These are phyloP conservation scores for Plasmodium inui DNA, from an alignment of 169 alveolate species.

Conservation along the genomic window DNA sequence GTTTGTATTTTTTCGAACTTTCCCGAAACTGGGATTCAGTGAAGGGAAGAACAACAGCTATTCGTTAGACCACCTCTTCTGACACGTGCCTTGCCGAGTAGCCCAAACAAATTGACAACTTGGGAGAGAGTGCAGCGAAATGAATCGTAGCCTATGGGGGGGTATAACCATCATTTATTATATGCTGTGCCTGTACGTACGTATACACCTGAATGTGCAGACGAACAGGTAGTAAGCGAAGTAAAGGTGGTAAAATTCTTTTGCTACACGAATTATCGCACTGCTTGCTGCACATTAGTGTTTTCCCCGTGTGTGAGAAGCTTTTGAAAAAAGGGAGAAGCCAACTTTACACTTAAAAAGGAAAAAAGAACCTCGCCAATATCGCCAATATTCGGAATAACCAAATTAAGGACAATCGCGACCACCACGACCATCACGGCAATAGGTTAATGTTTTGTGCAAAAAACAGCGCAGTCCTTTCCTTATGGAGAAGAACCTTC, in stretches of 20 bases:
- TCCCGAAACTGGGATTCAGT: not conserved
- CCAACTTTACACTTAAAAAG: not conserved
- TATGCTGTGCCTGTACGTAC: not conserved
- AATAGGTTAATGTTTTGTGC: conserved; percentile 33
- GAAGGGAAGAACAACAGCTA: not conserved
- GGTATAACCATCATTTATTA: not conserved
- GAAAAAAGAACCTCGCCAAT: not conserved
- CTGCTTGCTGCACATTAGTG: not conserved
- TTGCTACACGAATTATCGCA: not conserved
- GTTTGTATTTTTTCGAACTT: not conserved
- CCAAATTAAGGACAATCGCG: not conserved
- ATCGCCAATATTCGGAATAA: not conserved
- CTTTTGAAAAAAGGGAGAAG: no score
- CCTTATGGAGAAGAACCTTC: conserved; percentile 6
- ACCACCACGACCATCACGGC: not conserved
- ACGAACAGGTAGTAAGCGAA: not conserved
- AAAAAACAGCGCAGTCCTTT: not conserved
- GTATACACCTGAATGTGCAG: not conserved
- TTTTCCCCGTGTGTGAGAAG: not conserved
- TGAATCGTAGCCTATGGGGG: not conserved
- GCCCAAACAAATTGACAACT: not conserved
- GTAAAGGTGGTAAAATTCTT: not conserved
- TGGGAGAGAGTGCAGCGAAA: not conserved
- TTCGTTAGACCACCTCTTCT: not conserved
- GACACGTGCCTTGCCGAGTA: not conserved